Percentiles rank a stretch among this genome's conserved stretches.
Evolutionary conservation across 1,139 yeast genomes (phyloP).

Genomic region (Magnusiomyces magnusii): DNA sequence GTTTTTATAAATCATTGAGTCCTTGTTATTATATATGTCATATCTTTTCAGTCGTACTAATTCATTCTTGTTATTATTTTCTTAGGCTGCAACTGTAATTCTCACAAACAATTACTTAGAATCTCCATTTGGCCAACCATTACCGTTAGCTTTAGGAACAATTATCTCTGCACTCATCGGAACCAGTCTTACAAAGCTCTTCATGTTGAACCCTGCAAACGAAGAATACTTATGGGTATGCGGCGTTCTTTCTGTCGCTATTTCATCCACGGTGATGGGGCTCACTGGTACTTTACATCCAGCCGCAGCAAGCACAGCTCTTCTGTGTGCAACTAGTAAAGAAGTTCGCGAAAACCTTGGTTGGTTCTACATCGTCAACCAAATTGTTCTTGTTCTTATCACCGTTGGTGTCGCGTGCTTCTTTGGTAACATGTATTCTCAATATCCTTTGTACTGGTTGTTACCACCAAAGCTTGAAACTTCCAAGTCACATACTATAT

Average conservation of each 20-base stretch:
- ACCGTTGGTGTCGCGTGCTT: constrained; percentile 48
- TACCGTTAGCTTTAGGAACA: constrained; percentile 53
- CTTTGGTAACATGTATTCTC: constrained; percentile 48
- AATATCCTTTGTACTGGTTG: constrained; percentile 63
- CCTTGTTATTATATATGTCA: neutral
- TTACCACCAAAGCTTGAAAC: constrained; percentile 32
- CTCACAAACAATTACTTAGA: constrained; percentile 49
- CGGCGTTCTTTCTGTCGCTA: constrained; percentile 54
- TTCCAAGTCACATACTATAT: neutral
- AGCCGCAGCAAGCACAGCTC: constrained; percentile 67
- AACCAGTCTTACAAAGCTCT: constrained; percentile 48
- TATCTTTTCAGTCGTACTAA: neutral
- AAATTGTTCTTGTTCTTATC: constrained; percentile 44
- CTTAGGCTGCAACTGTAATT: constrained; percentile 57
- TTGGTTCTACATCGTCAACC: constrained; percentile 62
- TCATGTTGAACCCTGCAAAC: constrained; percentile 36
- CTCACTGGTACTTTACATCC: constrained; percentile 57
- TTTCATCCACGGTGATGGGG: constrained; percentile 50
- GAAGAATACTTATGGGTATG: constrained; percentile 47
- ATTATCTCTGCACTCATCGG: constrained; percentile 49
- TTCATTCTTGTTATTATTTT: constrained; percentile 19
- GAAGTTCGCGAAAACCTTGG: constrained; percentile 42
- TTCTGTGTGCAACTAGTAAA: constrained; percentile 48
- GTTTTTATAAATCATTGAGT: neutral
- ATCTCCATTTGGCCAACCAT: constrained; percentile 61